Evolutionary conservation across 2,329 filamentous ascomycete genomes (phyloP).

Genomic region (Colletotrichum euphorbiae): DNA sequence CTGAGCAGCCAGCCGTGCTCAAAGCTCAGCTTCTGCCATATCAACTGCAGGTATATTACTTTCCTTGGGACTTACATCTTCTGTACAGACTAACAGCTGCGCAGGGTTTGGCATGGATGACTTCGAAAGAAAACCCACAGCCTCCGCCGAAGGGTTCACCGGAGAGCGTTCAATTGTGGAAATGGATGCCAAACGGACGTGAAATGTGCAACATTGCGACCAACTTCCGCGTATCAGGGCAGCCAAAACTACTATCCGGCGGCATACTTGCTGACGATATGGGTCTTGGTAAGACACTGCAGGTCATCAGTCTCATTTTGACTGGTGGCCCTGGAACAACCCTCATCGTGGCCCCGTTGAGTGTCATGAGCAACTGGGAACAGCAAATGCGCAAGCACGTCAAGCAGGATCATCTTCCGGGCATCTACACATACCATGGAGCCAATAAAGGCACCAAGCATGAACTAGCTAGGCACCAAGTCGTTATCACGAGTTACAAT

Average conservation of each 20-base stretch:
- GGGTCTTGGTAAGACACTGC: constrained; percentile 90
- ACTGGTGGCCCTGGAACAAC: constrained; percentile 70
- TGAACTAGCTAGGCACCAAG: constrained; percentile 74
- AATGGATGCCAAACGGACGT: constrained; percentile 56
- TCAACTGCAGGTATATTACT: constrained; percentile 68
- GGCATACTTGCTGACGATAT: constrained; percentile 93
- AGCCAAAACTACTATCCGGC: constrained; percentile 77
- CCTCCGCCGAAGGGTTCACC: constrained; percentile 69
- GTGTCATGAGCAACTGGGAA: constrained; percentile 92
- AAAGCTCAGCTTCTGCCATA: constrained; percentile 80
- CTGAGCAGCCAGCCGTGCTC: constrained; percentile 73
- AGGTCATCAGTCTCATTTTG: constrained; percentile 84
- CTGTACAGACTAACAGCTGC: neutral
- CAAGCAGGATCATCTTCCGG: constrained; percentile 69
- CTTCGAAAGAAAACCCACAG: constrained; percentile 77
- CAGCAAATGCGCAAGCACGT: constrained; percentile 82
- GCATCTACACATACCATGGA: constrained; percentile 81
- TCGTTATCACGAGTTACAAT: constrained; percentile 88
- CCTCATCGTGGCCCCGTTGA: constrained; percentile 83
- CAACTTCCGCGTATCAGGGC: constrained; percentile 68
- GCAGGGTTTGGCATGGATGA: constrained; percentile 84
- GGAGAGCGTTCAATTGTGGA: constrained; percentile 82
- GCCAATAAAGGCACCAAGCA: constrained; percentile 64
- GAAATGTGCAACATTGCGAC: constrained; percentile 77
- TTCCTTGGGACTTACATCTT: neutral